phyloP scores from a whole-genome alignment of 176 grass and related monocot species.

The Poa annua region DNA sequence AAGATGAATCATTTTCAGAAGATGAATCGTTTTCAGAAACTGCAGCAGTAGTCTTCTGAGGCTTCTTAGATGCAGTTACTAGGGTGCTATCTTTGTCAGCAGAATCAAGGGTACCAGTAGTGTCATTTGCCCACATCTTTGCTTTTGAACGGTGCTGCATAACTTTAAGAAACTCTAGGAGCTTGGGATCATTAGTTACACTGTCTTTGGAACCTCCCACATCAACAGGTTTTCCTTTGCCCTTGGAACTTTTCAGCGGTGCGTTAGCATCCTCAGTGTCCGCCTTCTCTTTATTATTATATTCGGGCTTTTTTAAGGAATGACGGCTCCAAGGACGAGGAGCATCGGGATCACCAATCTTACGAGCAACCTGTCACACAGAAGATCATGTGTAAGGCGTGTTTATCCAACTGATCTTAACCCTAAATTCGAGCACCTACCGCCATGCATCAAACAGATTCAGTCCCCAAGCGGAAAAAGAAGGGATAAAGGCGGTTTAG shows the following conservation, averaged over 20 bases:
- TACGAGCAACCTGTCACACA: constrained; percentile 74
- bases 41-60: constrained; percentile 26
- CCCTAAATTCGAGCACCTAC: background rate
- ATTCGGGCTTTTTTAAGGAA: constrained; percentile 66
- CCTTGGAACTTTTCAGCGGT: constrained; percentile 47
- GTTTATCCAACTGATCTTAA: constrained; percentile 13
- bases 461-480: background rate
- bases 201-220: constrained; percentile 44
- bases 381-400: background rate
- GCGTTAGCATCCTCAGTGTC: constrained; percentile 20
- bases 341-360: constrained; percentile 75
- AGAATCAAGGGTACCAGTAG: constrained; percentile 43
- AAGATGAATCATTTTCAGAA: constrained; percentile 44
- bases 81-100: constrained; percentile 45
- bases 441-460: background rate
- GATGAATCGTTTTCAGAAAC: constrained; percentile 14
- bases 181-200: constrained; percentile 62
- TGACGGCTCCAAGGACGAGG: constrained; percentile 86
- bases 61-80: constrained; percentile 40
- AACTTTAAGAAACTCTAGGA: constrained; percentile 83
- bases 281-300: constrained; percentile 42
- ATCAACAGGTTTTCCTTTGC: constrained; percentile 39
- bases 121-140: constrained; percentile 94
- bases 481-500: background rate
- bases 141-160: constrained; percentile 89